These are phyloP conservation scores for Epichloe scottii DNA, from an alignment of 2,329 filamentous ascomycete genomes.

Conservation along the genomic window DNA sequence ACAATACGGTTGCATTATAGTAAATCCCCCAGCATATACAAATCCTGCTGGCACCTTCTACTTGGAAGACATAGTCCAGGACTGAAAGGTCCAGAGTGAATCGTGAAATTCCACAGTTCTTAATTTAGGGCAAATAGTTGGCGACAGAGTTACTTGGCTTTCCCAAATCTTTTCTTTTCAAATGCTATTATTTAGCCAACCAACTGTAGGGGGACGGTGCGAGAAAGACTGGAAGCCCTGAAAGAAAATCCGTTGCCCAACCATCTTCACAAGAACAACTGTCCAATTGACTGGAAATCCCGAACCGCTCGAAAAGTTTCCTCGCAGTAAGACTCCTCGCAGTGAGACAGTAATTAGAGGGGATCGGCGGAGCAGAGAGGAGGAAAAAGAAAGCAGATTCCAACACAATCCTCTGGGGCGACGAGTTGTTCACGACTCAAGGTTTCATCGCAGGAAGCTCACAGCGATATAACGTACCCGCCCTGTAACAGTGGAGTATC, in stretches of 20 bases:
- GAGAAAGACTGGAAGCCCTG: background rate
- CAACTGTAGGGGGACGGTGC: background rate
- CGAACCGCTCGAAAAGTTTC: constrained; percentile 19
- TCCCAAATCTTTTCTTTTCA: background rate
- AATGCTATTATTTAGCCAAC: background rate
- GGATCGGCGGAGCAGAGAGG: background rate
- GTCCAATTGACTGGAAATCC: constrained; percentile 14
- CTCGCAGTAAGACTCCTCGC: constrained; percentile 7
- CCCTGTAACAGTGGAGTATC: background rate
- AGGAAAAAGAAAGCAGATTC: constrained; percentile 16
- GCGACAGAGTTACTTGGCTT: background rate
- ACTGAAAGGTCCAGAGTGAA: too few relatives aligned
- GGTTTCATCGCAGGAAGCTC: background rate
- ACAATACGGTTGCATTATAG: too few relatives aligned
- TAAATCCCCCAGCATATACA: too few relatives aligned
- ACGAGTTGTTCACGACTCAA: constrained; percentile 3
- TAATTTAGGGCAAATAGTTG: background rate
- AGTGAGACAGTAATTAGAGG: background rate
- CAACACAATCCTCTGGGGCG: constrained; percentile 1
- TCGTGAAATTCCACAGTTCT: too few relatives aligned
- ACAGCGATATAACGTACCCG: background rate
- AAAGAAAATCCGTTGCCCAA: background rate
- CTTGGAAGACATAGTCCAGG: too few relatives aligned
- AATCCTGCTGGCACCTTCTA: too few relatives aligned
- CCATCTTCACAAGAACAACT: constrained; percentile 1